Conservation (phyloP, 176 grass and related monocot genomes). For the Ampelocalamus luodianensis region DNA sequence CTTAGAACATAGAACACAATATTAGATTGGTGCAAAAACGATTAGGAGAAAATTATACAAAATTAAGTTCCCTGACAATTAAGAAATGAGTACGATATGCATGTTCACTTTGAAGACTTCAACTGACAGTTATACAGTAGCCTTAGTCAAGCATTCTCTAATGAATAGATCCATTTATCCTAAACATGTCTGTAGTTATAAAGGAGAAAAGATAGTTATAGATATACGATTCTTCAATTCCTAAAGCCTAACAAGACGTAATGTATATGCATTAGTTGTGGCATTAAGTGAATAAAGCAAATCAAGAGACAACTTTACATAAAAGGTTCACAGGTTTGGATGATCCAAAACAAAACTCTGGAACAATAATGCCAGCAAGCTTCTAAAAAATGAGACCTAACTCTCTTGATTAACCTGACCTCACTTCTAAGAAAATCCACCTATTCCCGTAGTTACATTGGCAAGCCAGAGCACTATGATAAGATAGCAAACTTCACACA, state of each 20-base stretch:
- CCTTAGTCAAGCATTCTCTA: conserved; percentile 1
- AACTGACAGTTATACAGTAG: conserved; percentile 12
- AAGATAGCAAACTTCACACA: neutral
- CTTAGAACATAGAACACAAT: neutral
- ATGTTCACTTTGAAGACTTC: conserved; percentile 15
- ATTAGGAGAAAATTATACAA: conserved; percentile 11
- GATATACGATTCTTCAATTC: neutral
- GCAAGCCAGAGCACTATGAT: conserved; percentile 23
- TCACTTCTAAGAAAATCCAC: conserved; percentile 8
- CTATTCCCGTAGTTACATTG: conserved; percentile 1
- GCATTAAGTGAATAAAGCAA: neutral
- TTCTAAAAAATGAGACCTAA: neutral
- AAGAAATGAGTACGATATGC: conserved; percentile 11
- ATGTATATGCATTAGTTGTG: conserved; percentile 5
- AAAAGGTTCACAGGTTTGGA: neutral
- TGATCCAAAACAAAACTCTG: conserved; percentile 8
- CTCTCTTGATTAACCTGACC: neutral
- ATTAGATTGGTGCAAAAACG: neutral
- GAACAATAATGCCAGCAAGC: neutral
- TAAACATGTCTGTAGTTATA: neutral
- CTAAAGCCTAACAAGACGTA: neutral
- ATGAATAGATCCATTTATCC: neutral
- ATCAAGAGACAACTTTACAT: conserved; percentile 6
- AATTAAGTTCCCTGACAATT: neutral
- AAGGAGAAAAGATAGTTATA: neutral